Evolutionary conservation across 2,329 filamentous ascomycete species (phyloP), one percentile per base, ranked within the genome.

Genomic region (Trichoderma citrinoviride): DNA sequence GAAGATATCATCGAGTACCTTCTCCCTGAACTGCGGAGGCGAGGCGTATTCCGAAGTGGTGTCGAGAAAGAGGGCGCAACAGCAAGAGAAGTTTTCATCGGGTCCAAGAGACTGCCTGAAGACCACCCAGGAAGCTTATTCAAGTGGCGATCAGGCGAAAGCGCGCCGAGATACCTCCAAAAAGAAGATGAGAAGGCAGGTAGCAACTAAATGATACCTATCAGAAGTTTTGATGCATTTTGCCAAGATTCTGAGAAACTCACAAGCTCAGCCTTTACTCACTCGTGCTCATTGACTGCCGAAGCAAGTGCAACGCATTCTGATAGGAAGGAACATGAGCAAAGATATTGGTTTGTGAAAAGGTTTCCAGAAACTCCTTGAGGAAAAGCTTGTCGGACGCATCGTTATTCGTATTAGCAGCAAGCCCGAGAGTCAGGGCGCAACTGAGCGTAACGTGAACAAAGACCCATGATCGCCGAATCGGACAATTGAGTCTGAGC

Each of bases 1-100:
- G 82, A 85, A 61, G 87, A 90, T 68, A 83, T 90, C 8, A 82
- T 86, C 50, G 84, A 89, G 37, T 77, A 86, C 6, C 74, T 90
- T 15, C 71, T 90, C 3, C 87, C 87, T 0, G 87, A 89, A 69
- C 74, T 90, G n/a, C 80, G 79, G 29, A 76, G 75, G 14, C 63
- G 67, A 25, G 66, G 66, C 2, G 40, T 68, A 8, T 67, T 68
- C 27, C 60, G 67, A 46, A 55, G 19, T 17, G 29, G 29, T 3
- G 63, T 67, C 2, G 66, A 66, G 25, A 68, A 66, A 29, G 66
- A 68, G 23, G 66, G 66, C 0, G 66, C 57, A 19, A 68, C 67
- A 10, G 66, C 66, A 23, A 67, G 66, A 54, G 67, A 67, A n/a
- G 67, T 67, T 5, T 68, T 68, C 7, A 64, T 67, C 33, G 63